Evolutionary conservation across 306 rosid species (phyloP).

Genomic region (Prunus salicina): DNA sequence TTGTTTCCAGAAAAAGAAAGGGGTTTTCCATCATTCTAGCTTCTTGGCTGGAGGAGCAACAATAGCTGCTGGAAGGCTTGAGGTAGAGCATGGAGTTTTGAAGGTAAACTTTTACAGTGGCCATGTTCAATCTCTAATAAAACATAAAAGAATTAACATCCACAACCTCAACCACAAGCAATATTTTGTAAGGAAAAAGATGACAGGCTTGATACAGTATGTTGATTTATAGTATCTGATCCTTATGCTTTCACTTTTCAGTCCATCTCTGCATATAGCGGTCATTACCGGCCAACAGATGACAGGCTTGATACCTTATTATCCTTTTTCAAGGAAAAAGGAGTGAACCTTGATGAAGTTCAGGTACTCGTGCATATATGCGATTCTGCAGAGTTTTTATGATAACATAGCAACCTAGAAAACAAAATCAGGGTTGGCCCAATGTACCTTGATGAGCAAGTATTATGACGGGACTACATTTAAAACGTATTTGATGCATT

Average conservation of each 20-base stretch:
- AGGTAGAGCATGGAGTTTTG: slow-evolving; percentile 57
- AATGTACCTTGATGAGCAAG: not conserved
- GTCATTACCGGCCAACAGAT: slow-evolving; percentile 92
- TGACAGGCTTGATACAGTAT: not conserved
- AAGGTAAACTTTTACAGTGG: slow-evolving; percentile 47
- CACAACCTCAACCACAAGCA: slow-evolving; percentile 4
- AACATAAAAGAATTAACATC: not conserved
- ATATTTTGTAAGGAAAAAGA: not conserved
- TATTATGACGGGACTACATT: too few species aligned
- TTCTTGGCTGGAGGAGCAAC: slow-evolving; percentile 95
- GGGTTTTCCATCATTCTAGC: slow-evolving; percentile 81
- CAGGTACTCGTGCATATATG: slow-evolving; percentile 49
- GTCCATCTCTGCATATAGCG: slow-evolving; percentile 93
- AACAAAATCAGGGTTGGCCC: not conserved
- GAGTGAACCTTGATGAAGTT: slow-evolving; percentile 69
- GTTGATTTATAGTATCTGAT: slow-evolving; percentile 26
- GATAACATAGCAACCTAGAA: not conserved
- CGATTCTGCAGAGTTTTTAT: slow-evolving; percentile 2
- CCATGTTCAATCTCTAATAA: not conserved
- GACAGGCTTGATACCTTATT: slow-evolving; percentile 59
- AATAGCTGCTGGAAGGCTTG: slow-evolving; percentile 87
- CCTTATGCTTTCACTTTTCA: slow-evolving; percentile 38
- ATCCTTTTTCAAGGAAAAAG: slow-evolving; percentile 66
- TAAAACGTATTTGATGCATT: not conserved
- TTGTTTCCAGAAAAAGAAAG: slow-evolving; percentile 76